A percentile compares a stretch with the other conserved stretches of the same genome.
phyloP scores from a whole-genome alignment of 129 eudicot species.

The Tanacetum coccineum region DNA sequence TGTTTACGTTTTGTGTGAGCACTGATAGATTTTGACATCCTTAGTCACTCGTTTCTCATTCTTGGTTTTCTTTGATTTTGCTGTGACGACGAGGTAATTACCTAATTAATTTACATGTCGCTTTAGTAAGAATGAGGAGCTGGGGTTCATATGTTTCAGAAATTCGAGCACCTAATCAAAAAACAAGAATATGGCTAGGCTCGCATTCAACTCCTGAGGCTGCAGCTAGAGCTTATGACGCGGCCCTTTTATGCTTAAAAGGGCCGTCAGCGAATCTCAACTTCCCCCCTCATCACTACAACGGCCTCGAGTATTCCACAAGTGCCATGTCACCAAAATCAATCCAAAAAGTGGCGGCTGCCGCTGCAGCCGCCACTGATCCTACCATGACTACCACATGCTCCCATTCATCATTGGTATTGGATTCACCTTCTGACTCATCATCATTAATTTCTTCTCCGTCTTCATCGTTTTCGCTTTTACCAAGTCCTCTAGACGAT shows the following conservation, averaged over 20 bases:
- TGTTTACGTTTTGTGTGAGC: too few species aligned
- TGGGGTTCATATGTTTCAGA: constrained; percentile 98
- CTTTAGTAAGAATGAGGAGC: constrained; percentile 90
- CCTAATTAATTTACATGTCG: too few species aligned
- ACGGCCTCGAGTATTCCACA: constrained; percentile 21
- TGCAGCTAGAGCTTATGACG: constrained; percentile 97
- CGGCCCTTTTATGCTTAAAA: constrained; percentile 81
- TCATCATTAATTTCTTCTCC: constrained; percentile 21
- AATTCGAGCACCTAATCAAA: constrained; percentile 93
- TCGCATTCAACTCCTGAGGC: constrained; percentile 93
- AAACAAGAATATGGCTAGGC: constrained; percentile 94
- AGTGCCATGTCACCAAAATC: constrained; percentile 70
- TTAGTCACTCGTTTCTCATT: too few species aligned
- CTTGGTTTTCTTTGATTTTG: too few species aligned
- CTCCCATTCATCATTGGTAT: background rate
- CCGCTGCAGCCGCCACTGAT: constrained; percentile 41
- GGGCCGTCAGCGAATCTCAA: constrained; percentile 86
- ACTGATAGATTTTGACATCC: too few species aligned
- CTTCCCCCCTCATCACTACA: constrained; percentile 46
- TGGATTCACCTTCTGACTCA: background rate
- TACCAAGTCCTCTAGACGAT: constrained; percentile 31
- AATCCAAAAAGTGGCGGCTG: constrained; percentile 79
- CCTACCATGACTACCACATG: background rate
- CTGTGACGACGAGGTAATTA: too few species aligned
- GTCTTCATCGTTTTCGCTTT: constrained; percentile 15